A percentile compares a stretch with the other conserved stretches of the same genome.
phyloP scores from a whole-genome alignment of 192 early-diverging fungal genomes.

The Entrophospora sp. region DNA sequence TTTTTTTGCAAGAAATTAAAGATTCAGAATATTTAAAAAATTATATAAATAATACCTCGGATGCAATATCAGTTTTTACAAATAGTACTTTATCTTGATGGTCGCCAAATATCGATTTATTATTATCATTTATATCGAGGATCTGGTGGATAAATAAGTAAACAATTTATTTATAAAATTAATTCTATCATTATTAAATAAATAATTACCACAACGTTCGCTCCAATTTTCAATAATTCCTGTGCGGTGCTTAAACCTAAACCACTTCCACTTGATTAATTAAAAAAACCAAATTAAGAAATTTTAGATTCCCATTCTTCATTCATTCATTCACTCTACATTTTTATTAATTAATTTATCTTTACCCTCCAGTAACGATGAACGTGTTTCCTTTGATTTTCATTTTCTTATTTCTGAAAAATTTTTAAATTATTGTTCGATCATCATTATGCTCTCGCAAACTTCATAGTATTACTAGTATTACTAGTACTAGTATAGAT shows the following conservation, averaged over 20 bases:
- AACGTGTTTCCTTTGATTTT: background rate
- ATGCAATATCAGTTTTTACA: background rate
- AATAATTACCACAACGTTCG: background rate
- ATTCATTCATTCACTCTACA: background rate
- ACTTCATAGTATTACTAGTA: too few relatives aligned
- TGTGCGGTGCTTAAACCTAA: background rate
- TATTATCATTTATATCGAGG: background rate
- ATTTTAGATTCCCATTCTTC: background rate
- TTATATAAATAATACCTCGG: background rate
- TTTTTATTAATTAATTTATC: background rate
- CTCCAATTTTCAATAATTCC: background rate
- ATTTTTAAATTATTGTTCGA: background rate
- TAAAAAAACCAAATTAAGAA: background rate
- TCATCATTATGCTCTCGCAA: too few relatives aligned
- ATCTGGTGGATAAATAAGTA: background rate
- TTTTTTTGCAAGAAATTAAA: background rate
- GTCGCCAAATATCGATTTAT: background rate
- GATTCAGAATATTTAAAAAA: too few relatives aligned
- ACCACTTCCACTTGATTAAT: background rate
- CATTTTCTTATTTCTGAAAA: background rate
- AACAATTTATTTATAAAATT: background rate
- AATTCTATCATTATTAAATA: background rate
- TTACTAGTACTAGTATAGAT: too few relatives aligned
- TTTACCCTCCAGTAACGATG: slow-evolving; percentile 7
- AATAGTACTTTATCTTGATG: background rate